Conservation (phyloP, 148 eudicot species). For the Rhododendron ferrugineum region DNA sequence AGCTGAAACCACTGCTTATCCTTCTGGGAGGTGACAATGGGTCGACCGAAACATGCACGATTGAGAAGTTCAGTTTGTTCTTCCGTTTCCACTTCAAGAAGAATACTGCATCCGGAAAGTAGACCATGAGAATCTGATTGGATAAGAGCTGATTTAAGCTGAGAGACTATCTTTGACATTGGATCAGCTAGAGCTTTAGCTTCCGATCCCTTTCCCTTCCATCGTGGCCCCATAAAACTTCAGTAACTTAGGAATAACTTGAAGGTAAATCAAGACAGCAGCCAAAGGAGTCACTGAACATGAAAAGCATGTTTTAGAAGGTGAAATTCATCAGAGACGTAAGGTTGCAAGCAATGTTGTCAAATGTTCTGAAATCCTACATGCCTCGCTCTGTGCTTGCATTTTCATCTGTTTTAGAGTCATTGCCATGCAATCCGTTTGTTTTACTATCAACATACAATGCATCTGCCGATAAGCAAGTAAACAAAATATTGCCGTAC, state of each 20-base stretch:
- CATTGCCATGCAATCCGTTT: neutral
- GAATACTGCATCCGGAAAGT: constrained; percentile 48
- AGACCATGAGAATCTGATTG: constrained; percentile 41
- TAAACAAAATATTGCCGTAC: neutral
- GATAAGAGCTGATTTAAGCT: constrained; percentile 44
- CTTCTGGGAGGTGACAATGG: constrained; percentile 41
- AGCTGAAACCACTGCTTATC: constrained; percentile 64
- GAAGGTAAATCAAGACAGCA: neutral
- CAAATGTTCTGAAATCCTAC: neutral
- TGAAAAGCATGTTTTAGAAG: neutral
- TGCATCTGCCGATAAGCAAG: neutral
- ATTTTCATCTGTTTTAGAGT: neutral
- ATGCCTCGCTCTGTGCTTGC: neutral
- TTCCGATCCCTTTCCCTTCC: constrained; percentile 51
- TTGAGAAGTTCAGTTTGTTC: constrained; percentile 52
- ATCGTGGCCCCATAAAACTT: constrained; percentile 38
- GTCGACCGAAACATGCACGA: constrained; percentile 64
- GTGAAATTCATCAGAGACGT: neutral
- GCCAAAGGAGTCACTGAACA: neutral
- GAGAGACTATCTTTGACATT: constrained; percentile 46
- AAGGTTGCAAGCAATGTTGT: neutral
- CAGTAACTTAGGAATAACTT: neutral
- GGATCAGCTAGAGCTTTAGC: constrained; percentile 49
- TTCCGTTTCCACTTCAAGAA: constrained; percentile 36
- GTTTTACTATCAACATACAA: neutral